Evolutionary conservation across 768 basidiomycete genomes (phyloP).

Genomic region (Tremella yokohamensis): DNA sequence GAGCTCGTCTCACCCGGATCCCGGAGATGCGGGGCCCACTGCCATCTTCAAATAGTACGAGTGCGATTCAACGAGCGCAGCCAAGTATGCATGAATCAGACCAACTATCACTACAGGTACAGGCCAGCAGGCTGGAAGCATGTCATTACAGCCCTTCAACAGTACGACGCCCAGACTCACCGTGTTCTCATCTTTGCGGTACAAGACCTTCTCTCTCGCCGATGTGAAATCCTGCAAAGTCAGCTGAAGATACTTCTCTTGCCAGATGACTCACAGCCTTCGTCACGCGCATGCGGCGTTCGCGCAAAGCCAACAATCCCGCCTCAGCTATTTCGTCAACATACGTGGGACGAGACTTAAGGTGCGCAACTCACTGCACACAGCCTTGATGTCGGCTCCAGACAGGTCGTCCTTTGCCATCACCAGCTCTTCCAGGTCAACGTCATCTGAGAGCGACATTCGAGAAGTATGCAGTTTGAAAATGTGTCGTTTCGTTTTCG

Average conservation of each 20-base stretch:
- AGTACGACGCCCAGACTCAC: conserved; percentile 17
- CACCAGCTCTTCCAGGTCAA: conserved; percentile 92
- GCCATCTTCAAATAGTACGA: too few species aligned
- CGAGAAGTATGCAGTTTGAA: conserved; percentile 89
- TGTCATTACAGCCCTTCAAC: conserved; percentile 4
- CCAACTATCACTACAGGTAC: conserved; percentile 21
- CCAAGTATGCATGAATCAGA: neutral
- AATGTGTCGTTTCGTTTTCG: conserved; percentile 98
- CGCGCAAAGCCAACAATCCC: conserved; percentile 88
- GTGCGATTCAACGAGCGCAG: neutral
- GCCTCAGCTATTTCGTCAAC: conserved; percentile 66
- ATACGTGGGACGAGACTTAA: neutral
- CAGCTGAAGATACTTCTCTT: neutral
- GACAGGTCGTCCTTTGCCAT: conserved; percentile 93
- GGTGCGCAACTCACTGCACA: conserved; percentile 57
- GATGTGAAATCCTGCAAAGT: conserved; percentile 85
- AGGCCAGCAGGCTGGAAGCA: conserved; percentile 25
- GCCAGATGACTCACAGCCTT: conserved; percentile 55
- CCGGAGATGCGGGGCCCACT: too few species aligned
- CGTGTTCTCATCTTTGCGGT: conserved; percentile 96
- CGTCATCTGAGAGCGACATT: conserved; percentile 77
- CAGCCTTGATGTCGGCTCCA: conserved; percentile 98
- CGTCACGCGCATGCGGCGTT: conserved; percentile 63
- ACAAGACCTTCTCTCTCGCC: conserved; percentile 92
- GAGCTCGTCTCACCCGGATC: too few species aligned